These are phyloP conservation scores for Cytospora chrysosperma DNA, from an alignment of 2,329 filamentous ascomycete species.

Conservation along the genomic window DNA sequence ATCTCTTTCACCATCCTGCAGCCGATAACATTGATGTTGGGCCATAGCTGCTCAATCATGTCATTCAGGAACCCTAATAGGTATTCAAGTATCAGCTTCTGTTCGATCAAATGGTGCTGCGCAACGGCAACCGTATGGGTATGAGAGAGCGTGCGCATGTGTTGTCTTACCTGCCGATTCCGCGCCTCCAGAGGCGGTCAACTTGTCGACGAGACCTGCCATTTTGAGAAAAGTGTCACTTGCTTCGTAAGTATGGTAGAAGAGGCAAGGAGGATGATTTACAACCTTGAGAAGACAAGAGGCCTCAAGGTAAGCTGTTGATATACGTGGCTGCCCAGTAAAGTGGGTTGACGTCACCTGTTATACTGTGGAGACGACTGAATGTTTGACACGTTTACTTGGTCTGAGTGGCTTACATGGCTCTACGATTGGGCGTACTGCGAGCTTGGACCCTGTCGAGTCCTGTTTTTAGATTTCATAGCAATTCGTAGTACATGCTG, in stretches of 20 bases:
- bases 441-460: background rate
- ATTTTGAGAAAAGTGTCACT: conserved; percentile 23
- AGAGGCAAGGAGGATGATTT: background rate
- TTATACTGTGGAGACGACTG: background rate
- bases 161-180: conserved; percentile 36
- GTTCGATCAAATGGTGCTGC: background rate
- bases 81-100: conserved; percentile 12
- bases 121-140: background rate
- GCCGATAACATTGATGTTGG: conserved; percentile 46
- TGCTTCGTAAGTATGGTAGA: background rate
- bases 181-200: conserved; percentile 39
- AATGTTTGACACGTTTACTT: background rate
- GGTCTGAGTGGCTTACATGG: background rate
- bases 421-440: background rate
- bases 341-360: background rate
- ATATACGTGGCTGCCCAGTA: background rate
- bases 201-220: conserved; percentile 36
- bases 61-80: conserved; percentile 46
- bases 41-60: conserved; percentile 47
- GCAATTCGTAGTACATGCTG: too few species aligned
- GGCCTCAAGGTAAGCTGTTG: background rate
- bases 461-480: too few species aligned
- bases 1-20: conserved; percentile 45
- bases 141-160: background rate
- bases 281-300: background rate